phyloP scores from a whole-genome alignment of 305 asterid species.

The Withania somnifera region DNA sequence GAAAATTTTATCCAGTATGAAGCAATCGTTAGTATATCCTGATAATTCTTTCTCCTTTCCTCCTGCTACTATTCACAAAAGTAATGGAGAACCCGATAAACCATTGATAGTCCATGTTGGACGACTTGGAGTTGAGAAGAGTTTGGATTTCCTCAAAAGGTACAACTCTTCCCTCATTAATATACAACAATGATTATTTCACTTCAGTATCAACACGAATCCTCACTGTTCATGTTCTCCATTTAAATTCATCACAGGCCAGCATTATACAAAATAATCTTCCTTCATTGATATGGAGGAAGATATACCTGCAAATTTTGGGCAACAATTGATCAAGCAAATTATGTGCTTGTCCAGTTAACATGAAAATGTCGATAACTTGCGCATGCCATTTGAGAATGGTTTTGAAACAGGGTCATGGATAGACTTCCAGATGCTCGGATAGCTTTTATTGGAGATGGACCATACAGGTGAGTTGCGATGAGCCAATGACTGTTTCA shows the following conservation, averaged over 20 bases:
- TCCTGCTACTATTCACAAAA: neutral
- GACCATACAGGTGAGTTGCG: conserved; percentile 74
- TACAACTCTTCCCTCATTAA: conserved; percentile 8
- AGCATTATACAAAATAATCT: neutral
- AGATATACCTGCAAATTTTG: neutral
- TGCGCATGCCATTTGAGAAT: neutral
- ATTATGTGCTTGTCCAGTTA: neutral
- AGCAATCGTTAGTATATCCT: neutral
- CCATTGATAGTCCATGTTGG: conserved; percentile 96
- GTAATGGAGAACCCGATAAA: conserved; percentile 73
- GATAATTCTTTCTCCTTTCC: neutral
- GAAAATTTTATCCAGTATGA: neutral
- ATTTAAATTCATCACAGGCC: neutral
- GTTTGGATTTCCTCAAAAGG: conserved; percentile 89
- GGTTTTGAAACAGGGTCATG: conserved; percentile 15
- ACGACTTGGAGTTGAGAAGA: conserved; percentile 91
- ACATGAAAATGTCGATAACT: neutral
- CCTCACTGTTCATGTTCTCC: neutral
- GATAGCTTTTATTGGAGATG: conserved; percentile 89
- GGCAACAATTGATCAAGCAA: neutral
- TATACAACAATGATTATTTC: neutral
- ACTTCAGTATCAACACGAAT: neutral
- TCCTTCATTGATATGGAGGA: neutral
- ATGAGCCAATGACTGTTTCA: neutral
- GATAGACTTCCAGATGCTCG: conserved; percentile 75